phyloP scores from a whole-genome alignment of 257 asterid genomes.

The Ophiorrhiza pumila region DNA sequence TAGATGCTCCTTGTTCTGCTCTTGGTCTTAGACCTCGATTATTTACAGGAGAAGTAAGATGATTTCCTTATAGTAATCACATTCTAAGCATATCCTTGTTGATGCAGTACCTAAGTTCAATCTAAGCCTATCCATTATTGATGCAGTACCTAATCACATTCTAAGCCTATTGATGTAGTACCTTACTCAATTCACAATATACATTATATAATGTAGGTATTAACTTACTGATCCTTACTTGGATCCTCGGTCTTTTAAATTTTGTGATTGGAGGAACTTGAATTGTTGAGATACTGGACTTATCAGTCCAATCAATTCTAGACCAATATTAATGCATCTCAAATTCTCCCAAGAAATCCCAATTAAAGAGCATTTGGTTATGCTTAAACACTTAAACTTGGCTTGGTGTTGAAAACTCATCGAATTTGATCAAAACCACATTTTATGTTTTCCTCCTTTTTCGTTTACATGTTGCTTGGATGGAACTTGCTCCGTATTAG shows the following conservation, averaged over 20 bases:
- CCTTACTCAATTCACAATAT: not conserved
- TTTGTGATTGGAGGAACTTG: not conserved
- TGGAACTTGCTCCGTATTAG: too few relatives aligned
- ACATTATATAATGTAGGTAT: not conserved
- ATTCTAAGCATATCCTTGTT: not conserved
- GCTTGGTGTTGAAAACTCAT: not conserved
- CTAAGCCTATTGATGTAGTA: not conserved
- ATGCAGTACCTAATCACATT: not conserved
- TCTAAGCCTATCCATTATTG: not conserved
- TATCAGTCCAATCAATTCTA: not conserved
- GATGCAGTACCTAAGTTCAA: not conserved
- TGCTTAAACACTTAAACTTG: not conserved
- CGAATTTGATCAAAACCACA: not conserved
- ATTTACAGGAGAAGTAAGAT: slow-evolving; percentile 81
- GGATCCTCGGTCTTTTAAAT: not conserved
- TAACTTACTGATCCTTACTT: not conserved
- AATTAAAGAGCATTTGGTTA: too few relatives aligned
- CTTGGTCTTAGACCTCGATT: slow-evolving; percentile 95
- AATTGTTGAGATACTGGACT: not conserved
- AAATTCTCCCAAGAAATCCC: not conserved
- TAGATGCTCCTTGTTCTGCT: slow-evolving; percentile 99
- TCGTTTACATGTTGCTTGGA: not conserved
- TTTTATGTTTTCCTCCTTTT: not conserved
- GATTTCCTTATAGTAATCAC: slow-evolving; percentile 9
- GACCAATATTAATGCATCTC: not conserved